A percentile compares a stretch with the other conserved stretches of the same genome.
Evolutionary conservation across 306 rosid genomes (phyloP).

Genomic region (Vigna trinervia): DNA sequence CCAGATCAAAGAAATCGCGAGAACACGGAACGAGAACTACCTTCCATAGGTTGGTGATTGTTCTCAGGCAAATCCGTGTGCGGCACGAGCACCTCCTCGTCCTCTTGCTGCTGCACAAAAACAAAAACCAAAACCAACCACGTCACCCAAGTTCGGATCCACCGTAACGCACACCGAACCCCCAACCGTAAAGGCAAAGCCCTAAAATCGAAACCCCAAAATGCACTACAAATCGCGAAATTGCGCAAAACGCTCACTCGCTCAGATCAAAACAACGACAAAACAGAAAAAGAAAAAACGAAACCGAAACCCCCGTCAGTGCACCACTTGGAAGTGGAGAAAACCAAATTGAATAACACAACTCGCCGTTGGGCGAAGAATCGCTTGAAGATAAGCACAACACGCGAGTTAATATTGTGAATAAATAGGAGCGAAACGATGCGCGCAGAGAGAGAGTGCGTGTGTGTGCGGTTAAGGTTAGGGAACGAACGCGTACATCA

Average conservation of each 20-base stretch:
- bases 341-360: conserved; percentile 37
- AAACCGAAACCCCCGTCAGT: conserved; percentile 29
- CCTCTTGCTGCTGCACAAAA: conserved; percentile 75
- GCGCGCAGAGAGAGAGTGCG: conserved; percentile 27
- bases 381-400: conserved; percentile 12
- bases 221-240: conserved; percentile 34
- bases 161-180: conserved; percentile 28
- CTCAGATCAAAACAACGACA: conserved; percentile 39
- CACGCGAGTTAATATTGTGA: neutral
- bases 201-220: conserved; percentile 56
- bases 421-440: neutral
- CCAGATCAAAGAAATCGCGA: conserved; percentile 46
- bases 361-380: neutral
- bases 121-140: conserved; percentile 41
- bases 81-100: conserved; percentile 87
- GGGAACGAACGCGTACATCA: conserved; percentile 57
- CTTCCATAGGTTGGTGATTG: conserved; percentile 88
- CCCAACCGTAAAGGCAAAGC: conserved; percentile 40
- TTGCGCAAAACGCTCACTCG: conserved; percentile 33
- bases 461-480: neutral
- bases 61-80: conserved; percentile 80
- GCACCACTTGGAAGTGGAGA: conserved; percentile 25
- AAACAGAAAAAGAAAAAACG: neutral
- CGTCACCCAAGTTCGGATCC: conserved; percentile 53
- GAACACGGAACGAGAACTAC: conserved; percentile 41